Evolutionary conservation across 2,329 filamentous ascomycete genomes (phyloP).

Genomic region (Aspergillus pseudoviridinutans): DNA sequence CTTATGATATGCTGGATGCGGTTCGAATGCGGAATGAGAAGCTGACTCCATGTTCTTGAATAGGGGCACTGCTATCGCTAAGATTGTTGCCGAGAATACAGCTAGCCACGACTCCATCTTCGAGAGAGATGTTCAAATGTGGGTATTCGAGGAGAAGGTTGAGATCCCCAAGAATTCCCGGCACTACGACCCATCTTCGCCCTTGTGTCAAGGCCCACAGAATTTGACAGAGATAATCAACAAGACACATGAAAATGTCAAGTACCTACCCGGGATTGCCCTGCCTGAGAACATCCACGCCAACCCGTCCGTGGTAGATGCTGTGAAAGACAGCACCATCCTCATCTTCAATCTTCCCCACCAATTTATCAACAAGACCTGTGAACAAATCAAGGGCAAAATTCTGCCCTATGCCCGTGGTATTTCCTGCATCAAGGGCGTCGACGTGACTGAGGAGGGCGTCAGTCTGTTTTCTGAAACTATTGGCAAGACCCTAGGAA

Average conservation of each 20-base stretch:
- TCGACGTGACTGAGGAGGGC: conserved; percentile 82
- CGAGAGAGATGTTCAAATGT: conserved; percentile 91
- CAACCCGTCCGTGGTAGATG: conserved; percentile 52
- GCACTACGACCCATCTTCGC: conserved; percentile 75
- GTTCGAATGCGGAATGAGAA: conserved; percentile 58
- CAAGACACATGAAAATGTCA: conserved; percentile 88
- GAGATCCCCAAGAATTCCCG: conserved; percentile 67
- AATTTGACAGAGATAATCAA: conserved; percentile 94
- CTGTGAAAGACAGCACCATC: conserved; percentile 79
- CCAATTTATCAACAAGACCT: conserved; percentile 80
- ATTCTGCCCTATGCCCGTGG: conserved; percentile 89
- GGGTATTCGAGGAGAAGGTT: conserved; percentile 95
- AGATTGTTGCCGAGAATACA: conserved; percentile 93
- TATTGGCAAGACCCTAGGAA: conserved; percentile 84
- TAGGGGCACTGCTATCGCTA: conserved; percentile 95
- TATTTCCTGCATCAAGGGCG: conserved; percentile 97
- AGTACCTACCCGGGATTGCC: conserved; percentile 87
- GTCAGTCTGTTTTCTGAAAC: conserved; percentile 90
- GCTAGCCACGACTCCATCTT: conserved; percentile 73
- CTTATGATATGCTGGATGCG: background rate
- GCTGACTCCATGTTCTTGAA: conserved; percentile 77
- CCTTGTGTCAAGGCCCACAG: conserved; percentile 65
- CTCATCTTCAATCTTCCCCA: conserved; percentile 97
- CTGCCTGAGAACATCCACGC: conserved; percentile 67
- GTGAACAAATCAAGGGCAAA: conserved; percentile 77